Evolutionary conservation across 2,329 filamentous ascomycete species (phyloP).

Genomic region (Proliferodiscus dingleyae): DNA sequence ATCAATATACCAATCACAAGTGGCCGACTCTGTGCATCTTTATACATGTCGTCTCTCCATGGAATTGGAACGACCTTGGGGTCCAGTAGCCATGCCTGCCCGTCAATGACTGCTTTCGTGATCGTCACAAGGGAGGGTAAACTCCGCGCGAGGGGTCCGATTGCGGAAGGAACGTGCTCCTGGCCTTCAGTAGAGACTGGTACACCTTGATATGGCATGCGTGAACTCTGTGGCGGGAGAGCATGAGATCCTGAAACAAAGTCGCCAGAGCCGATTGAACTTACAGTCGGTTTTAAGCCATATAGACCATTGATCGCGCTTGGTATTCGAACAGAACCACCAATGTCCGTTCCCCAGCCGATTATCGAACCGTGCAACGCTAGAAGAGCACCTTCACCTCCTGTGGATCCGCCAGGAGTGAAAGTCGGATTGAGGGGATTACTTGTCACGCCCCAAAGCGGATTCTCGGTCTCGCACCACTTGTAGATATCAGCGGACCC

Average conservation of each 20-base stretch:
- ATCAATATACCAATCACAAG: constrained; percentile 50
- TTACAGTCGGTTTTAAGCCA: constrained; percentile 22
- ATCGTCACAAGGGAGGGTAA: constrained; percentile 45
- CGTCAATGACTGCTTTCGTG: constrained; percentile 43
- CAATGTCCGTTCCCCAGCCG: constrained; percentile 48
- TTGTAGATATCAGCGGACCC: constrained; percentile 20
- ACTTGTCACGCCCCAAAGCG: constrained; percentile 45
- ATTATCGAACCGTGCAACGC: constrained; percentile 38
- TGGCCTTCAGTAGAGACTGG: constrained; percentile 59
- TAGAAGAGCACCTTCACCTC: constrained; percentile 40
- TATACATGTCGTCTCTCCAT: constrained; percentile 42
- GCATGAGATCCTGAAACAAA: background rate
- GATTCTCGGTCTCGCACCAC: constrained; percentile 52
- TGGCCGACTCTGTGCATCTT: constrained; percentile 24
- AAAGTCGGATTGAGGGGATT: constrained; percentile 40
- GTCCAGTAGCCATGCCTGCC: constrained; percentile 50
- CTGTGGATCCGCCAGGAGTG: constrained; percentile 44
- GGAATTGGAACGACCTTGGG: constrained; percentile 48
- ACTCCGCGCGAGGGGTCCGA: constrained; percentile 55
- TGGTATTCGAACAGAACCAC: constrained; percentile 47
- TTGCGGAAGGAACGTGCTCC: constrained; percentile 57
- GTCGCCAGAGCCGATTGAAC: background rate
- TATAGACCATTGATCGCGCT: constrained; percentile 43
- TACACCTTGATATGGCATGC: constrained; percentile 53
- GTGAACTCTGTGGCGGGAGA: constrained; percentile 40